Evolutionary conservation across 768 basidiomycete species (phyloP), one percentile per base, ranked within the genome.

Genomic region (Calocybe indica): DNA sequence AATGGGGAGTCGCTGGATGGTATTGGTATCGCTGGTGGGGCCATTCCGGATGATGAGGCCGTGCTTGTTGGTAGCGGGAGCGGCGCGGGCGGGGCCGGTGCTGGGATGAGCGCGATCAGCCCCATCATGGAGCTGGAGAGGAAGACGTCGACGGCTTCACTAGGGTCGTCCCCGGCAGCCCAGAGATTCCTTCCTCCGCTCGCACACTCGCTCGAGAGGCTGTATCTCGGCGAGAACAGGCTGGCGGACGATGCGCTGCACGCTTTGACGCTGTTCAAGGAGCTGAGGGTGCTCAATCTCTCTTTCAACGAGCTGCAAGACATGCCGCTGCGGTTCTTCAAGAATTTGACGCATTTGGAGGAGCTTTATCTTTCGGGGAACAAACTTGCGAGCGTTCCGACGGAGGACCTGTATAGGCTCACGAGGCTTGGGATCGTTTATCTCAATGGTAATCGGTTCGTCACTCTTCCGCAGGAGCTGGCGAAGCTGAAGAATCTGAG

Each of bases 311-410:
- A 92, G 46, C 86, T 99, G 38, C 85, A 86, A 63, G 90, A 94
- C 57, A 75, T 97, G 38, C 93, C 95, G 0, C 65, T 78, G 0
- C 69, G 74, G 30, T 93, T 92, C 57, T 81, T 97, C 57, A 72
- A 76, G 52, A 82, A 83, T 51, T 74, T 92, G 54, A 68, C 70
- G 13, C 66, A 75, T 36, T 73, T 99, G 7, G 81, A 91, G 64
- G 88, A 94, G 66, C 69, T 99, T 32, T 98, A 96, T 61, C 73
- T 98, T 3, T 91, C 90, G 55, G 95, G 95, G n/a, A 98, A 97
- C 70, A 88, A 89, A 64, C 69, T 99, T 55, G 87, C 89, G 6
- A 86, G 80, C 52, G 72, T 98, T 30, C 94, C 94, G 5, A 85
- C 87, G 8, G 94, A 97, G 62, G 92, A 96, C 60, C 64, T 99